phyloP scores from a whole-genome alignment of 2,329 filamentous ascomycete species.

The Fusarium avenaceum region DNA sequence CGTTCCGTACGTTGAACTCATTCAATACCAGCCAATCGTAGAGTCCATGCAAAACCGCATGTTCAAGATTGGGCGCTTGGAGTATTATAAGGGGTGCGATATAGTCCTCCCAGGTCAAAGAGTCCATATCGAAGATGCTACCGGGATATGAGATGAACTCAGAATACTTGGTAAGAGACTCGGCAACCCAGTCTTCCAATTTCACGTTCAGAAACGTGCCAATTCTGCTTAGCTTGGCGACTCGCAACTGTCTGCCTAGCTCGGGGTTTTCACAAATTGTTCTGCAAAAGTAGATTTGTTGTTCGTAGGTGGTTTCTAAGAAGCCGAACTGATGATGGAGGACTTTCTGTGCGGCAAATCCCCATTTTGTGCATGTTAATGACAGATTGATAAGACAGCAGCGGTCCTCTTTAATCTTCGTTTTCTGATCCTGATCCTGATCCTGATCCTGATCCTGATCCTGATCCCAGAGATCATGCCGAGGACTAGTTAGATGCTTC shows the following conservation, averaged over 20 bases:
- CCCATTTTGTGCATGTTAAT: not conserved
- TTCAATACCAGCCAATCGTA: not conserved
- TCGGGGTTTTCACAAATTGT: not conserved
- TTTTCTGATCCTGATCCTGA: not conserved
- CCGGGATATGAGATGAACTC: not conserved
- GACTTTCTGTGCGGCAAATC: slow-evolving; percentile 11
- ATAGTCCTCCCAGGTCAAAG: not conserved
- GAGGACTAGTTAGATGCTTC: not conserved
- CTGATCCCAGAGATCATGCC: not conserved
- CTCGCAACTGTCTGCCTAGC: not conserved
- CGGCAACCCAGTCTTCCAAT: not conserved
- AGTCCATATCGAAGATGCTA: no score
- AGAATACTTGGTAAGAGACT: not conserved
- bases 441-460: no score
- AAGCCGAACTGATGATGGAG: slow-evolving; percentile 28
- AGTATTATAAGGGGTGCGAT: slow-evolving; percentile 3
- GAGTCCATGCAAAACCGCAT: not conserved
- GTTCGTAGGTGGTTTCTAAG: not conserved
- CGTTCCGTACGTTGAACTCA: not conserved
- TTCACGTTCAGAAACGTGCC: not conserved
- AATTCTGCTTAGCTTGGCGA: not conserved
- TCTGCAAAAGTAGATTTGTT: slow-evolving; percentile 1
- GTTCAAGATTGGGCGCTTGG: slow-evolving; percentile 2
- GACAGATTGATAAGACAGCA: slow-evolving; percentile 1
- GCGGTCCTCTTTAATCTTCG: not conserved